A percentile compares a stretch with the other conserved stretches of the same genome.
phyloP scores from a whole-genome alignment of 495 filamentous ascomycete genomes.

The Usnea hakonensis region DNA sequence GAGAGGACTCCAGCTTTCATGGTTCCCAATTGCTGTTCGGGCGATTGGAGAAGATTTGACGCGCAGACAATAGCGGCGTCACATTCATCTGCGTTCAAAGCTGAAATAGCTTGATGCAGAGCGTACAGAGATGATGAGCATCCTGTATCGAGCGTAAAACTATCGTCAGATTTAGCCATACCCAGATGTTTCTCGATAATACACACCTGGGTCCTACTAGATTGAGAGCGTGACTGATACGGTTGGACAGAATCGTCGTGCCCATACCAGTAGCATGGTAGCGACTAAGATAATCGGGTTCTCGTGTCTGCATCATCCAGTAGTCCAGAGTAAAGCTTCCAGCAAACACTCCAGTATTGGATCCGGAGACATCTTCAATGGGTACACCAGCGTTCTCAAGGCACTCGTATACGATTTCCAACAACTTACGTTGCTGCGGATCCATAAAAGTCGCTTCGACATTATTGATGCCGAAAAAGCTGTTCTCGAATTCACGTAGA shows the following conservation, averaged over 20 bases:
- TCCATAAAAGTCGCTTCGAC: conserved; percentile 20
- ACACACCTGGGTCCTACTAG: no score
- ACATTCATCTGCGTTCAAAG: conserved; percentile 1
- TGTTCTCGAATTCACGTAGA: conserved; percentile 17
- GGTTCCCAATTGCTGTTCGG: conserved; percentile 42
- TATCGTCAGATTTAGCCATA: background rate
- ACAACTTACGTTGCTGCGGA: conserved; percentile 22
- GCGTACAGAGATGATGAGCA: conserved; percentile 9
- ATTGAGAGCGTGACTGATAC: conserved; percentile 19
- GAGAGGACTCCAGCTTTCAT: conserved; percentile 28
- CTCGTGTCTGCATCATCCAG: conserved; percentile 17
- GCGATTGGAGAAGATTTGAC: conserved; percentile 39
- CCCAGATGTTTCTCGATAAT: no score
- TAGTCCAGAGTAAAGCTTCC: conserved; percentile 37
- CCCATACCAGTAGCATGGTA: conserved; percentile 17
- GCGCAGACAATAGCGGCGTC: conserved; percentile 27
- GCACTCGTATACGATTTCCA: conserved; percentile 27
- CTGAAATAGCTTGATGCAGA: background rate
- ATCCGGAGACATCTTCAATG: conserved; percentile 27
- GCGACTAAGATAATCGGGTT: background rate
- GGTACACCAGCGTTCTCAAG: conserved; percentile 27
- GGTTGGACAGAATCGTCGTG: conserved; percentile 13
- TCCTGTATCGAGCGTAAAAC: conserved; percentile 3
- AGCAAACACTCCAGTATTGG: conserved; percentile 33
- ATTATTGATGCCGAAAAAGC: conserved; percentile 22